Base-by-base conservation (phyloP, 352 stramenopile species). In the Globisporangium iwayamae region DNA sequence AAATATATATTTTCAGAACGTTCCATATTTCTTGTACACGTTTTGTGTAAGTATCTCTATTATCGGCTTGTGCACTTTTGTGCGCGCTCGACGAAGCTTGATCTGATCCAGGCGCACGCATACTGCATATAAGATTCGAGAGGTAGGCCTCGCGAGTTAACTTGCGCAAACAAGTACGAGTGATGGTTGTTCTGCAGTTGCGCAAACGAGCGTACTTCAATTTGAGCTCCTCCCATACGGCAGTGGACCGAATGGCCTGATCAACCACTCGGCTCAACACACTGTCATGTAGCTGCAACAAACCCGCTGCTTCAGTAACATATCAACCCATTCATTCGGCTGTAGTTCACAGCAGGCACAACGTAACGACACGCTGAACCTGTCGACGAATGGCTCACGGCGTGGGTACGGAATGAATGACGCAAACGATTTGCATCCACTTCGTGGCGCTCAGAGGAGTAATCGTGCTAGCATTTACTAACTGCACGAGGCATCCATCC, bases 361-460 rank as follows among this genome's bases (percentile, higher is more conserved):
- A 56, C 28, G 51, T 16, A 56, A 56, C 51, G 43, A 56, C 51
- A 56, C 51, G 51, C 30, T 16, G 34, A 56, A 56, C 4, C 11
- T 56, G 51, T 56, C 51, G 51, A 56, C 51, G 51, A 56, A 56
- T 30, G 30, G 4, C 10, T 56, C 14, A 28, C 25, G 25, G 48
- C 16, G 11, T 52, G 46, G n/a, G 46, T 52, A 10, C 50, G 32
- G 51, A 56, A 56, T 28, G 51, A 28, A 28, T 28, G 25, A 32
- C 25, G 51, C 51, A 32, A 41, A 43, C 32, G 51, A 56, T 56
- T 56, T 56, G 51, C 51, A 41, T 43, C 30, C 2, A 32, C 14
- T n/a, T 14, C 11, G 10, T 2, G 2, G 18, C 39, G 18, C 47
- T 10, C 22, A 16, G n/a, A 14, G 22, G 48, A 14, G 48, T 28